Evolutionary conservation across 176 grass and related monocot species (phyloP), one percentile per base, ranked within the genome.

Genomic region (Rhipidocladum racemiflorum): DNA sequence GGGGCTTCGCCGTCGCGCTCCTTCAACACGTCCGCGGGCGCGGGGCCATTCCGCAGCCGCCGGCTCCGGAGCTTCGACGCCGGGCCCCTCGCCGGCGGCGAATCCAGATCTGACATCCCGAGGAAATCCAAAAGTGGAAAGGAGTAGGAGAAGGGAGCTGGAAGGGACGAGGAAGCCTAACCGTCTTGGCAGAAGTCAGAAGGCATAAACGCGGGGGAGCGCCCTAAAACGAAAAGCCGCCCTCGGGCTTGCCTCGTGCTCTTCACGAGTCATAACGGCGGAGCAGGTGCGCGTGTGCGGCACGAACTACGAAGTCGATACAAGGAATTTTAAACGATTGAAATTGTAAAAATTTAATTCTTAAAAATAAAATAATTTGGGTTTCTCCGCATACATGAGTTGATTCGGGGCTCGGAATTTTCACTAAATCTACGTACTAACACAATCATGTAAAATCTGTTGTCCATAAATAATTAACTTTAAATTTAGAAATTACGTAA

Each of bases 91-190:
- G 55, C 23, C 42, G 66, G 16, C 42, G 65, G 73, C 59, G 74
- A 44, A 75, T 87, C 77, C 85, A 53, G 70, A 81, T 87, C 77
- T 87, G 70, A 32, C 49, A 50, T 29, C 35, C 60, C 45, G 38
- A 40, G 53, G 45, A 43, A 61, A 18, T 38, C 55, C 32, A 20
- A 15, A 88, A 36, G 20, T 30, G 55, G 25, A 44, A 45, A 83
- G 56, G n/a, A n/a, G 36, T 35, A 1, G 14, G 5, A 15, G 18
- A 15, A 11, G 56, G 4, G 2, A 30, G 18, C 5, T 24, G 56
- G 38, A 39, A 20, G n/a, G 74, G 50, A 76, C 54, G 56, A 77
- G 56, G 38, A 77, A 6, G 56, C 17, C n/a, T 0, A 42, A 75
- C 35, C 20, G 69, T 46, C 28, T 1, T 64, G 78, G 62, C 83